Conservation (phyloP, 2,329 filamentous ascomycete genomes). For the Aspergillus niger region DNA sequence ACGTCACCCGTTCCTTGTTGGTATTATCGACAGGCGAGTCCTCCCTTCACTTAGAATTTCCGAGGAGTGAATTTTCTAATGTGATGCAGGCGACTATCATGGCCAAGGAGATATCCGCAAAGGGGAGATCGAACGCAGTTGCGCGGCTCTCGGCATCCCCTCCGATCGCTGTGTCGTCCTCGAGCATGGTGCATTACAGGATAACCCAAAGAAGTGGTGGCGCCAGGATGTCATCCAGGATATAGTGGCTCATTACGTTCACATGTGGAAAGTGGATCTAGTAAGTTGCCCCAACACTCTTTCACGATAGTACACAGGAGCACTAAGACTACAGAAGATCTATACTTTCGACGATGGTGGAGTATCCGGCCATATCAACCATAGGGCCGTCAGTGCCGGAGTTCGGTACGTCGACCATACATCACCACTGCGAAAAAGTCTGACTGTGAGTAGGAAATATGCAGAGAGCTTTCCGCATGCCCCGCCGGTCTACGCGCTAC, state of each 20-base stretch:
- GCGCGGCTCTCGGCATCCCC: conserved; percentile 23
- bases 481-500: conserved; percentile 40
- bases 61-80: neutral
- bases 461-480: conserved; percentile 35
- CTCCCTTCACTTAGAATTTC: too few relatives aligned
- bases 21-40: conserved; percentile 26
- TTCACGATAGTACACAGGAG: neutral
- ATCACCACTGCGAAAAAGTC: neutral
- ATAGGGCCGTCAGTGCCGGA: conserved; percentile 43
- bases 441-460: conserved; percentile 5
- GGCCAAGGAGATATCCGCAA: conserved; percentile 25
- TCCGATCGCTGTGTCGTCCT: conserved; percentile 40
- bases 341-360: conserved; percentile 47
- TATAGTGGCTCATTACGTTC: conserved; percentile 38
- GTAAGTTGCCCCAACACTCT: conserved; percentile 21
- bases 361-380: conserved; percentile 46
- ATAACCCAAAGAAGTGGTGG: conserved; percentile 45
- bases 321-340: conserved; percentile 26
- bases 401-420: conserved; percentile 33
- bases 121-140: conserved; percentile 26
- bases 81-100: conserved; percentile 22
- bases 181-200: conserved; percentile 40
- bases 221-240: conserved; percentile 36
- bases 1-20: conserved; percentile 23
- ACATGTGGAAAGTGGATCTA: conserved; percentile 42